phyloP scores from a whole-genome alignment of 1,284 basidiomycete species.

The Thelephora terrestris region DNA sequence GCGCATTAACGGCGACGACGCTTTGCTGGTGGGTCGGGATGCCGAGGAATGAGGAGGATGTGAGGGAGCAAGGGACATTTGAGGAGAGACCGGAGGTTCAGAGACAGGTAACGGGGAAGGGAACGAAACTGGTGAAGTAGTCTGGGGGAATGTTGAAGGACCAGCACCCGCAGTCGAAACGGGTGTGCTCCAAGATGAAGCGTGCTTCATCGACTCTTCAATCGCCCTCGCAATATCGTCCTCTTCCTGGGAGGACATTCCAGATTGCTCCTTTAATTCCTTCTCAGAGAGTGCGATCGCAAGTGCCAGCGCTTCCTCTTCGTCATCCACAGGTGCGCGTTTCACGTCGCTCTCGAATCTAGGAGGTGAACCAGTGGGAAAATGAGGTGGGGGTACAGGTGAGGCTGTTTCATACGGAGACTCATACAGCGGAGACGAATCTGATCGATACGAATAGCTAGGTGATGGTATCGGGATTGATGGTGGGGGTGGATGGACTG shows the following conservation, averaged over 20 bases:
- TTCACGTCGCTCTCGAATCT: no score
- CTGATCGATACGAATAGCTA: no score
- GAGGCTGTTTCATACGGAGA: neutral
- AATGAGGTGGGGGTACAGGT: neutral
- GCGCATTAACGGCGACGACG: neutral
- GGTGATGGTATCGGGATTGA: no score
- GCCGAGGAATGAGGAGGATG: neutral
- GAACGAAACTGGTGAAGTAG: conserved; percentile 1
- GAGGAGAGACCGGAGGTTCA: conserved; percentile 7
- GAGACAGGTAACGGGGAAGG: neutral
- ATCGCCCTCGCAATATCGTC: conserved; percentile 56
- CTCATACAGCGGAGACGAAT: no score
- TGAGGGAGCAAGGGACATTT: neutral
- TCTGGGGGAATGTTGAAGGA: conserved; percentile 5
- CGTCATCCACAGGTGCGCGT: conserved; percentile 11
- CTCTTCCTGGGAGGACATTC: conserved; percentile 37
- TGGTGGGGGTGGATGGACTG: no score
- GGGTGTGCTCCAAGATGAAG: neutral
- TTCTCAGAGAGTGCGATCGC: conserved; percentile 46
- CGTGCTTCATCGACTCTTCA: conserved; percentile 38
- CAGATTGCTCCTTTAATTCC: conserved; percentile 30
- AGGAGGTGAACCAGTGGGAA: neutral
- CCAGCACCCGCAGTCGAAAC: neutral
- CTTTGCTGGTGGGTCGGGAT: neutral
- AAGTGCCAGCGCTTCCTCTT: conserved; percentile 25